Evolutionary conservation across 768 basidiomycete genomes (phyloP), one percentile per base, ranked within the genome.

Genomic region (Hemileccinum impolitum): DNA sequence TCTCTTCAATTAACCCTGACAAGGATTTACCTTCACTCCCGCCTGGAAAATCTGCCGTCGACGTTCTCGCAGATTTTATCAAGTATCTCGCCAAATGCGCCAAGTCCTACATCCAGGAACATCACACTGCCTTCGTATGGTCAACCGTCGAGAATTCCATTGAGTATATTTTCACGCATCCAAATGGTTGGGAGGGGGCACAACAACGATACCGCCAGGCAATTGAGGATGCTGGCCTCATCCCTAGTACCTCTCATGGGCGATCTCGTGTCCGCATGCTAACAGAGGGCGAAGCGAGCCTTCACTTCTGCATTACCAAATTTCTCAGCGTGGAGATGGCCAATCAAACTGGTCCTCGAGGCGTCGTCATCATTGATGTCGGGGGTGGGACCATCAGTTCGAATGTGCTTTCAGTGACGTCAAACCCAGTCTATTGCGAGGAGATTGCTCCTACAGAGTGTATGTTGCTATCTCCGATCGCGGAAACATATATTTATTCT

Each of bases 1-100:
- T 41, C 4, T 45, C 60, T 7, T 48, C 58, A 37, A 52, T 64
- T 28, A 50, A 64, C n/a, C 43, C 50, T 1, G 51, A 61, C 40
- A 3, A 46, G 9, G 62, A 68, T 34, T 61, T 73, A 17, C 72
- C 69, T 0, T 63, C 71, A 4, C 62, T 63, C 14, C 62, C 62
- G 8, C 25, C 11, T 15, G 46, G 51, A 14, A 53, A 44, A 18
- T 40, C 48, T 17, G 59, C 52, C 12, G 44, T 51, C 14, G 31
- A 47, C 6, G 43, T 61, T 15, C 46, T 61, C 10, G 43, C 46
- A 15, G 58, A 62, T 47, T 62, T 62, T 34, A 50, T 62, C 45
- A 25, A 37, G 17, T 62, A 62, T 39, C 41, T 62, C 35, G 50
- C 47, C 42, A 4, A 43, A 13, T 57, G 55, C 15, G 39, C 53